phyloP scores from a whole-genome alignment of 176 grass and related monocot species.

The Lolium perenne region DNA sequence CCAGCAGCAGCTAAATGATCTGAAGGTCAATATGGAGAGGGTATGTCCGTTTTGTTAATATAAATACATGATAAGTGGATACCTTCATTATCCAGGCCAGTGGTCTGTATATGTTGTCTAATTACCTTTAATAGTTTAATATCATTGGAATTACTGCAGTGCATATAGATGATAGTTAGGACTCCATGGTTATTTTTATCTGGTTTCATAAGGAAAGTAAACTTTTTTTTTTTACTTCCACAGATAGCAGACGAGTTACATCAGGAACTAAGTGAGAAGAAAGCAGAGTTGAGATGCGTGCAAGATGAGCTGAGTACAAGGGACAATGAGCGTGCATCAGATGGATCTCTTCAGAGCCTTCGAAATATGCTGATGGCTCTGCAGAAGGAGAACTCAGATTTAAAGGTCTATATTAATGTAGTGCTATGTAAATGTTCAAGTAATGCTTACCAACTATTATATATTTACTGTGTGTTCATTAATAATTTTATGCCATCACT shows the following conservation, averaged over 20 bases:
- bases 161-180: neutral
- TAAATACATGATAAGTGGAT: neutral
- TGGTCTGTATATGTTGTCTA: neutral
- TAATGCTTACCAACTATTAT: slow-evolving; percentile 4
- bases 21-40: slow-evolving; percentile 72
- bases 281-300: slow-evolving; percentile 52
- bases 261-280: slow-evolving; percentile 76
- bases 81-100: neutral
- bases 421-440: slow-evolving; percentile 15
- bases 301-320: slow-evolving; percentile 68
- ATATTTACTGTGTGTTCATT: neutral
- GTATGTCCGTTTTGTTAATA: slow-evolving; percentile 47
- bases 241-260: slow-evolving; percentile 72
- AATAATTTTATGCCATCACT: neutral
- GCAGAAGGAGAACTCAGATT: slow-evolving; percentile 75
- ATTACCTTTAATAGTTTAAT: slow-evolving; percentile 8
- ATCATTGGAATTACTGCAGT: slow-evolving; percentile 15
- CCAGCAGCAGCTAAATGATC: slow-evolving; percentile 71
- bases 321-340: slow-evolving; percentile 46
- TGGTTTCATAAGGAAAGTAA: slow-evolving; percentile 10
- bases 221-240: slow-evolving; percentile 8
- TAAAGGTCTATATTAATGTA: slow-evolving; percentile 73
- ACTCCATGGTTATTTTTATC: slow-evolving; percentile 2
- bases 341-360: slow-evolving; percentile 56
- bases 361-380: slow-evolving; percentile 64